phyloP scores from a whole-genome alignment of 2,329 filamentous ascomycete genomes.

The Esteya vermicola region DNA sequence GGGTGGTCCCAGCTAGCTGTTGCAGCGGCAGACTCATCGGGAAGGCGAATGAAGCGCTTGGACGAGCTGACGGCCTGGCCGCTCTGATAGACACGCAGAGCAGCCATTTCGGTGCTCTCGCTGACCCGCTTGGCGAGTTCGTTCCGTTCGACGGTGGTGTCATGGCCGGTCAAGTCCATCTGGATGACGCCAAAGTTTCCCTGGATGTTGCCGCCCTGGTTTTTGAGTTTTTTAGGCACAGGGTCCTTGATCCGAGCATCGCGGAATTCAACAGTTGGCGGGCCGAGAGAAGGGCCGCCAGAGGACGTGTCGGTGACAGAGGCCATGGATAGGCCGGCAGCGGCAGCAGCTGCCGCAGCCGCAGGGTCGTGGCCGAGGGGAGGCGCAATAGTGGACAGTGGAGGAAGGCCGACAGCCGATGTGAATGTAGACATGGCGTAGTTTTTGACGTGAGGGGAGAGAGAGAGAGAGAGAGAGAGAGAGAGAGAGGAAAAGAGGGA shows the following conservation, averaged over 20 bases:
- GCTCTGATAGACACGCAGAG: constrained; percentile 38
- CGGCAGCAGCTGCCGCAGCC: no score
- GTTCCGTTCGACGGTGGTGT: constrained; percentile 30
- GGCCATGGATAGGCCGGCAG: not conserved
- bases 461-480: not conserved
- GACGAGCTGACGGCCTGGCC: constrained; percentile 37
- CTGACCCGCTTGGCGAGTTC: constrained; percentile 46
- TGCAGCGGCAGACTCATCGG: constrained; percentile 14
- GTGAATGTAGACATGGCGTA: constrained; percentile 9
- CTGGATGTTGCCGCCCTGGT: constrained; percentile 38
- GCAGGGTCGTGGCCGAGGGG: constrained; percentile 1
- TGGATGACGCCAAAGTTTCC: constrained; percentile 52
- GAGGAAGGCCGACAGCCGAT: constrained; percentile 7
- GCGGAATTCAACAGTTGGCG: constrained; percentile 8
- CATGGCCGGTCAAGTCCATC: constrained; percentile 34
- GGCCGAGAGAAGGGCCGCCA: not conserved
- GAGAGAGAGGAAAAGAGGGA: not conserved
- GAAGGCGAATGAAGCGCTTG: constrained; percentile 22
- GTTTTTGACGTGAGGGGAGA: not conserved
- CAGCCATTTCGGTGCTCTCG: constrained; percentile 44
- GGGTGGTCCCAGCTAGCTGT: constrained; percentile 3
- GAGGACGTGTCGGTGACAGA: no score
- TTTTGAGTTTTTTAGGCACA: constrained; percentile 47
- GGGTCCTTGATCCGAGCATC: constrained; percentile 41
- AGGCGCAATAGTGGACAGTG: constrained; percentile 8